These are phyloP conservation scores for Hypoxylon lenormandii DNA, from an alignment of 495 filamentous ascomycete genomes.

Conservation along the genomic window DNA sequence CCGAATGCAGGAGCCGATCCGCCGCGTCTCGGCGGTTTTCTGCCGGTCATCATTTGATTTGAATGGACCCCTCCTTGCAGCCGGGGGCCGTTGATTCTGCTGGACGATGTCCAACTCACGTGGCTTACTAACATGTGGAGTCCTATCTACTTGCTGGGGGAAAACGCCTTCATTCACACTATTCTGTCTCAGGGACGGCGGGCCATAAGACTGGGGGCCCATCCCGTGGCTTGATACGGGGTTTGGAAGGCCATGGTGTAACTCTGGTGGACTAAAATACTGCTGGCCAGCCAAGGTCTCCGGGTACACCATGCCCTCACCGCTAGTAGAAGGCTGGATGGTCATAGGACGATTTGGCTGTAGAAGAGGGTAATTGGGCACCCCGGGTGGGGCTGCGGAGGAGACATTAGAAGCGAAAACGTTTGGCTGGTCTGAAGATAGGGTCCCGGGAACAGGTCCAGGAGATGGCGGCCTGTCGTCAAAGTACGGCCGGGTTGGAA, in stretches of 20 bases:
- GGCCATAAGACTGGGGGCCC: constrained; percentile 30
- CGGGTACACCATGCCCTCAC: constrained; percentile 64
- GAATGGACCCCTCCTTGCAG: constrained; percentile 63
- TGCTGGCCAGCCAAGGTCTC: constrained; percentile 41
- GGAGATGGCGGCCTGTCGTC: constrained; percentile 50
- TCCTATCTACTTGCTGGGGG: constrained; percentile 37
- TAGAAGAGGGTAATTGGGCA: constrained; percentile 57
- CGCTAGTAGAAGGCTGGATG: constrained; percentile 54
- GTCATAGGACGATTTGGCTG: constrained; percentile 54
- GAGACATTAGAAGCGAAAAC: constrained; percentile 52
- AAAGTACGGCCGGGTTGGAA: constrained; percentile 44
- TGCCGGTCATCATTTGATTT: constrained; percentile 58
- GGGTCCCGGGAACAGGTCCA: constrained; percentile 39
- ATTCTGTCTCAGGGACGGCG: constrained; percentile 29
- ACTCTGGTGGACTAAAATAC: constrained; percentile 44
- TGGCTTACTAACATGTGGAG: constrained; percentile 20
- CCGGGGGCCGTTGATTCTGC: constrained; percentile 46
- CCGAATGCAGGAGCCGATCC: constrained; percentile 64
- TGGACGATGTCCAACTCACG: constrained; percentile 50
- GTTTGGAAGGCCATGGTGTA: constrained; percentile 38
- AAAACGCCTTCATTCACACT: constrained; percentile 19
- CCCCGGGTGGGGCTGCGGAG: constrained; percentile 50
- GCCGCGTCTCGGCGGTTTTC: constrained; percentile 63
- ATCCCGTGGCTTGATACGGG: constrained; percentile 39
- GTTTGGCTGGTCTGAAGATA: constrained; percentile 46